Conservation (phyloP, 1,284 basidiomycete genomes). For the Ceratobasidium sp. region DNA sequence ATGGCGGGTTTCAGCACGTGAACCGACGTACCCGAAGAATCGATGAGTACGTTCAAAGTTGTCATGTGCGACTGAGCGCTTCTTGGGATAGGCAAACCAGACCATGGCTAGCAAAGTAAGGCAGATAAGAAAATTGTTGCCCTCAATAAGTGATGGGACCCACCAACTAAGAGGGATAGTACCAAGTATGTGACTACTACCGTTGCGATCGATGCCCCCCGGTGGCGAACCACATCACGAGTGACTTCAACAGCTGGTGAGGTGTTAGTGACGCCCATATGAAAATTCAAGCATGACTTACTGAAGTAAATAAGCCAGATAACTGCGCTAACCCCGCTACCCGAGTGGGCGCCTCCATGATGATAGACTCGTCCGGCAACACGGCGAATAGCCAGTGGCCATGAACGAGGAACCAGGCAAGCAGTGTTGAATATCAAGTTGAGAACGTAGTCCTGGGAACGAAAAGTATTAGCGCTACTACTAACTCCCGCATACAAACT, state of each 20-base stretch:
- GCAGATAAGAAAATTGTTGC: conserved; percentile 56
- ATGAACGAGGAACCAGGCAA: conserved; percentile 9
- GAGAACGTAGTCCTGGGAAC: conserved; percentile 28
- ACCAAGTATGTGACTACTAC: conserved; percentile 62
- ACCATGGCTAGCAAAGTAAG: conserved; percentile 18
- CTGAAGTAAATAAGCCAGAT: conserved; percentile 56
- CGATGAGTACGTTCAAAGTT: conserved; percentile 56
- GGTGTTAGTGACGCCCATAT: neutral
- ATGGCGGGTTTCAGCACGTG: neutral
- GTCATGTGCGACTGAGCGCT: conserved; percentile 27
- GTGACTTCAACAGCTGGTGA: conserved; percentile 60
- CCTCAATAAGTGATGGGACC: conserved; percentile 58
- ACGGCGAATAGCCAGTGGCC: conserved; percentile 23
- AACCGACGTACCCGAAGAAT: conserved; percentile 42
- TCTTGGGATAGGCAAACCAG: conserved; percentile 29
- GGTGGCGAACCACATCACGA: conserved; percentile 54
- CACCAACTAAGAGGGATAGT: conserved; percentile 56
- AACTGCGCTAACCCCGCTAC: conserved; percentile 60
- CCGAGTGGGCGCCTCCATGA: conserved; percentile 56
- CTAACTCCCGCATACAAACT: conserved; percentile 22
- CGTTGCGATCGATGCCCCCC: conserved; percentile 59
- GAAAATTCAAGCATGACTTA: neutral
- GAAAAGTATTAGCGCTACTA: conserved; percentile 1
- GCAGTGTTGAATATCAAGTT: conserved; percentile 24
- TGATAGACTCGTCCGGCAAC: conserved; percentile 42